Conservation (phyloP, 139 green algal species). For the Picochlorum sp. region DNA sequence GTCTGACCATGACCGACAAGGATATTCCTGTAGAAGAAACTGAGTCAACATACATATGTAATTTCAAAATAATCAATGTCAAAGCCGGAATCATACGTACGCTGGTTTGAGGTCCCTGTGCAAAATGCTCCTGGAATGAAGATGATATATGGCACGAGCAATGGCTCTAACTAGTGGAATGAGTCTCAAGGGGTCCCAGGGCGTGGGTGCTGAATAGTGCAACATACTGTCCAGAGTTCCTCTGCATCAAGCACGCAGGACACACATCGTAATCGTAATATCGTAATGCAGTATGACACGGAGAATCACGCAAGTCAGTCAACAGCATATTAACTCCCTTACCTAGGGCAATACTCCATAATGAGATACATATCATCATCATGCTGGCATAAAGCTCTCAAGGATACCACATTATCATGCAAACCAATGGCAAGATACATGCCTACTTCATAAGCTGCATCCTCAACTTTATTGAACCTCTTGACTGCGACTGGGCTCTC, state of each 20-base stretch:
- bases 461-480: not conserved
- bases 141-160: conserved; percentile 47
- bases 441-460: conserved; percentile 20
- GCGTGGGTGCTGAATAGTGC: conserved; percentile 10
- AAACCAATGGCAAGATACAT: conserved; percentile 31
- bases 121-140: conserved; percentile 72
- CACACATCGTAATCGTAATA: no score
- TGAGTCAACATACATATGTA: not conserved
- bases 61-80: no score
- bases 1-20: conserved; percentile 36
- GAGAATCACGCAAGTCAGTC: no score
- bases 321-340: no score
- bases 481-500: conserved; percentile 42
- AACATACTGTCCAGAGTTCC: conserved; percentile 36
- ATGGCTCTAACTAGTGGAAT: conserved; percentile 24
- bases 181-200: conserved; percentile 28
- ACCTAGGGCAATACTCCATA: conserved; percentile 45
- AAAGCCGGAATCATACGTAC: no score
- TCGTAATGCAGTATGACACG: no score
- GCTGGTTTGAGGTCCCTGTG: conserved; percentile 54
- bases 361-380: conserved; percentile 25
- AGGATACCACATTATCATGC: conserved; percentile 38
- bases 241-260: no score
- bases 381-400: conserved; percentile 24
- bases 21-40: conserved; percentile 23